These are phyloP conservation scores for Fusarium subglutinans DNA, from an alignment of 2,329 filamentous ascomycete genomes.

Conservation along the genomic window DNA sequence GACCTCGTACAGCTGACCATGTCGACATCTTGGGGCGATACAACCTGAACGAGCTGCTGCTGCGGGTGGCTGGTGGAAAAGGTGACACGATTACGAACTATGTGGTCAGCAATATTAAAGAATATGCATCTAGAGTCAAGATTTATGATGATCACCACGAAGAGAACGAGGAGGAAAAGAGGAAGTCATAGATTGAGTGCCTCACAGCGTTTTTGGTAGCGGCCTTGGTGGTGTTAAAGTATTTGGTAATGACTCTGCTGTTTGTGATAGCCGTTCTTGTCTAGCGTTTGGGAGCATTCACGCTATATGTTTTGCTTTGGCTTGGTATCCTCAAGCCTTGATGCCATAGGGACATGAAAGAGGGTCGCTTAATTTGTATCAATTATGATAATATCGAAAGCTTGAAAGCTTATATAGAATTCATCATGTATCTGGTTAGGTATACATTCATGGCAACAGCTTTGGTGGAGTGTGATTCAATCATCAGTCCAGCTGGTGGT, in stretches of 20 bases:
- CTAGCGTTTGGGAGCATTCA: constrained; percentile 40
- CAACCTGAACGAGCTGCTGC: constrained; percentile 88
- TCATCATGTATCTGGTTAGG: neutral
- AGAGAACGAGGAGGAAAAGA: constrained; percentile 60
- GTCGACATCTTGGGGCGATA: constrained; percentile 94
- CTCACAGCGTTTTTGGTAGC: constrained; percentile 5
- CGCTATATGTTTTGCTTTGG: constrained; percentile 25
- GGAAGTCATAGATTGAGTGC: constrained; percentile 26
- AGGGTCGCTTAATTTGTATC: neutral
- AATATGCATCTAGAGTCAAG: constrained; percentile 85
- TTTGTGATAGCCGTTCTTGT: constrained; percentile 9
- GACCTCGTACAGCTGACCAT: constrained; percentile 82
- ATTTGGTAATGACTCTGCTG: neutral
- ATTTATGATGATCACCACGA: constrained; percentile 73
- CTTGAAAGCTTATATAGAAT: neutral
- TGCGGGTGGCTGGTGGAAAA: constrained; percentile 85
- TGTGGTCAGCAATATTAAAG: constrained; percentile 80
- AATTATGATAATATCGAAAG: neutral
- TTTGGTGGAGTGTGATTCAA: neutral
- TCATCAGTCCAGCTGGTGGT: neutral
- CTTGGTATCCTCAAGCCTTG: neutral
- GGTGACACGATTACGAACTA: constrained; percentile 82
- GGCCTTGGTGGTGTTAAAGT: neutral
- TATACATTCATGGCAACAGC: neutral
- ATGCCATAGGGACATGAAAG: constrained; percentile 18